Conservation (phyloP, 2,329 filamentous ascomycete species). For the Leptographium wingfieldii region DNA sequence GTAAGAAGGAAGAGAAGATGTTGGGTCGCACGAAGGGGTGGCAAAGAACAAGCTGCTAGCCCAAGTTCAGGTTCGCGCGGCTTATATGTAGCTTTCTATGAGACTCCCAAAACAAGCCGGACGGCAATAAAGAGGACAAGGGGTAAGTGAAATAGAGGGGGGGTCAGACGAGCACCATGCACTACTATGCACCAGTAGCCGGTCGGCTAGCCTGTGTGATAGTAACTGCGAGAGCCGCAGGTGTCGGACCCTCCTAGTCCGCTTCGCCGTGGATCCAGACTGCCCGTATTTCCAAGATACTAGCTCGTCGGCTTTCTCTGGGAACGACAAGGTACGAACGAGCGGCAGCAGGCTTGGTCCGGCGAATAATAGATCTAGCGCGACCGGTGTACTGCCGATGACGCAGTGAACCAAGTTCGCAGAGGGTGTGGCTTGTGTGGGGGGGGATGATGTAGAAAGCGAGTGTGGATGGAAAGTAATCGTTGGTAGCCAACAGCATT, state of each 20-base stretch:
- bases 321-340: neutral
- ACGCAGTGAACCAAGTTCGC: neutral
- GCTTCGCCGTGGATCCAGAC: neutral
- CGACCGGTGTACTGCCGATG: neutral
- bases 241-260: neutral
- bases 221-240: neutral
- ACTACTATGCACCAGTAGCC: neutral
- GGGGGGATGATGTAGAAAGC: too few species aligned
- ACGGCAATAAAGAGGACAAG: neutral
- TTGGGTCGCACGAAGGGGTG: neutral
- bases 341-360: neutral
- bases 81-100: neutral
- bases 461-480: neutral
- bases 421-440: neutral
- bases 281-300: neutral
- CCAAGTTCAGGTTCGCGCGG: neutral
- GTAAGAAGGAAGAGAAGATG: neutral
- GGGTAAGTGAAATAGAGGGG: neutral
- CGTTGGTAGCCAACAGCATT: neutral
- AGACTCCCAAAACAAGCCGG: neutral
- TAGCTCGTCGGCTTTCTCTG: neutral
- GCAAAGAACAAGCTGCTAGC: neutral
- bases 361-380: neutral
- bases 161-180: neutral
- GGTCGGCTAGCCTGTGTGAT: neutral